Evolutionary conservation across 2,329 filamentous ascomycete genomes (phyloP), one percentile per base, ranked within the genome.

Genomic region (Diaporthe aspalathi): DNA sequence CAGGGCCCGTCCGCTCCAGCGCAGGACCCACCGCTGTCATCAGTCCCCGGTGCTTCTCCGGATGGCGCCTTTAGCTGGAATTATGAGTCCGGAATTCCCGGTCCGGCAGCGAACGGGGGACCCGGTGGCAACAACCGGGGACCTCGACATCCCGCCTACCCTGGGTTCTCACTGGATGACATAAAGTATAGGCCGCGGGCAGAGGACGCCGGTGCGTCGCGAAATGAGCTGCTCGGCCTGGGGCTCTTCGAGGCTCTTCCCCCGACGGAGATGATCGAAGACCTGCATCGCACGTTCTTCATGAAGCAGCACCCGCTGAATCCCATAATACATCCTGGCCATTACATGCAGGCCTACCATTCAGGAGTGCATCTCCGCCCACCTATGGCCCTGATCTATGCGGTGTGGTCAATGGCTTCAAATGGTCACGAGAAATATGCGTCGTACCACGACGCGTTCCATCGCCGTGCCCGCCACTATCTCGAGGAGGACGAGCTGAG

Each of bases 401-500:
- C 91, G 29, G 93, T 98, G 79, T 97, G 94, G 94, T 89, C 91
- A n/a, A 84, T 93, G 76, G 93, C 93, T 11, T 90, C 94, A 6
- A 88, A 89, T 17, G 85, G 91, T 1, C 89, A 91, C 40, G 87
- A 93, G 50, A 94, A 94, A 77, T 97, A 97, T 77, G 84, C 87
- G 9, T 83, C 84, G 11, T 88, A 94, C 49, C 90, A 94, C 73
- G 91, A 93, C 9, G 87, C 95, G 60, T 95, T 98, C 76, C 97
- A 98, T 78, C 87, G 89, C 65, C 88, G 94, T 52, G 89, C 94
- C 5, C 88, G 95, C 38, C 94, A 95, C 74, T 97, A 98, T 78
- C 87, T 92, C 0, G 92, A 98, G 75, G 84, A 88, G 45, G 94
- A 97, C 74, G 94, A 98, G 82, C 92, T 97, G 90, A 94, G 91